These are phyloP conservation scores for Sisymbrium altissimum DNA, from an alignment of 345 rosid species.

Conservation along the genomic window DNA sequence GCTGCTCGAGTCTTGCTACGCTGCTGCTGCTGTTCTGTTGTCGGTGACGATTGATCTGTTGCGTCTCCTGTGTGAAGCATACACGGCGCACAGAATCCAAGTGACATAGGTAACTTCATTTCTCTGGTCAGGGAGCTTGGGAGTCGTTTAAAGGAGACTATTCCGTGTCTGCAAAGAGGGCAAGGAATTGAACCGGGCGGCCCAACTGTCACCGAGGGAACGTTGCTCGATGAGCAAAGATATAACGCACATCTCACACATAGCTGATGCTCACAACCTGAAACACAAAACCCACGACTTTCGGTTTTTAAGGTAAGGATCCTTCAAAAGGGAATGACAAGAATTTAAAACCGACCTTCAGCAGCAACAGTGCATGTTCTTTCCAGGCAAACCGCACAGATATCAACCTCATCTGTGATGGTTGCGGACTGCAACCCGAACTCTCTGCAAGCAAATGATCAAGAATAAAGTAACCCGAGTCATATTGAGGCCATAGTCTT, in stretches of 20 bases:
- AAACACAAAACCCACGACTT: not conserved
- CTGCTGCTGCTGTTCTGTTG: conserved; percentile 47
- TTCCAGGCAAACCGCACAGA: conserved; percentile 95
- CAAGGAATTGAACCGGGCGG: conserved; percentile 94
- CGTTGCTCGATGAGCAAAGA: conserved; percentile 82
- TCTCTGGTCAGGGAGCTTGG: conserved; percentile 67
- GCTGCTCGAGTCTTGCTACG: conserved; percentile 60
- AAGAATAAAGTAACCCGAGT: not conserved
- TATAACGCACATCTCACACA: conserved; percentile 93
- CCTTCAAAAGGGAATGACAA: not conserved
- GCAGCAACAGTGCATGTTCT: conserved; percentile 86
- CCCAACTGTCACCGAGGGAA: conserved; percentile 54
- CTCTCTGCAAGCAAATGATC: conserved; percentile 50
- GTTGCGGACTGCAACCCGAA: conserved; percentile 66
- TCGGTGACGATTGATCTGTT: conserved; percentile 55
- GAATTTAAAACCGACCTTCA: conserved; percentile 51
- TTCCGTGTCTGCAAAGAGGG: conserved; percentile 92
- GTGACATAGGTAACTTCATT: conserved; percentile 60
- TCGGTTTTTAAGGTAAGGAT: not conserved
- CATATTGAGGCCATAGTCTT: not conserved
- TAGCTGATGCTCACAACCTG: conserved; percentile 94
- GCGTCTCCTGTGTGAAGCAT: conserved; percentile 73
- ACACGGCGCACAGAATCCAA: conserved; percentile 89
- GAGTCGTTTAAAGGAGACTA: conserved; percentile 62
- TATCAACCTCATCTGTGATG: conserved; percentile 68